Percentiles rank a stretch among this genome's conserved stretches.
These are phyloP conservation scores for Neurospora sp. DNA, from an alignment of 2,329 filamentous ascomycete genomes.

Conservation along the genomic window DNA sequence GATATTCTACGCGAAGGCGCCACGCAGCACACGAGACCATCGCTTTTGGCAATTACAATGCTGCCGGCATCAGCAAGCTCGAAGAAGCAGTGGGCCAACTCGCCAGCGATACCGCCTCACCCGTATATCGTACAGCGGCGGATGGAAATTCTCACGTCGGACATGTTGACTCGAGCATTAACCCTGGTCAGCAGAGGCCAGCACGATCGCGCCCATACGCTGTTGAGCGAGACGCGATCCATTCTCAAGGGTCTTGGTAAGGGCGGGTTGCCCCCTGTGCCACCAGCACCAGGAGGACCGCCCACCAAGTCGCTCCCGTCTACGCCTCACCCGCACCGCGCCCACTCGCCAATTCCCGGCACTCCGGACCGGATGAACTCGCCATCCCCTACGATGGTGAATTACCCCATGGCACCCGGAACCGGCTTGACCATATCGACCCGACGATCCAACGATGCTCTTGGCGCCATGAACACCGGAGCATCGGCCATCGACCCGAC, in stretches of 20 bases:
- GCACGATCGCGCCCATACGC: slow-evolving; percentile 85
- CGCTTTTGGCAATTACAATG: slow-evolving; percentile 91
- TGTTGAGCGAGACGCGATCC: slow-evolving; percentile 84
- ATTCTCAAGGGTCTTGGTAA: slow-evolving; percentile 95
- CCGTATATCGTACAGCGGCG: slow-evolving; percentile 89
- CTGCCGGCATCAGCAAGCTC: slow-evolving; percentile 57
- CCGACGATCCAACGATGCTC: slow-evolving; percentile 44
- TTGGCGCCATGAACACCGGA: slow-evolving; percentile 39
- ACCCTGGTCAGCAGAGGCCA: slow-evolving; percentile 86
- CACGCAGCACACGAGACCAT: slow-evolving; percentile 76
- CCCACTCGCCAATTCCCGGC: slow-evolving; percentile 32
- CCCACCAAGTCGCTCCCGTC: slow-evolving; percentile 33
- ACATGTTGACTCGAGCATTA: slow-evolving; percentile 90
- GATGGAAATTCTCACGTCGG: slow-evolving; percentile 95
- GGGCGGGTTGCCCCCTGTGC: slow-evolving; percentile 83
- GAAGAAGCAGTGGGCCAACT: slow-evolving; percentile 51
- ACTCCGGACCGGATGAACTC: slow-evolving; percentile 47
- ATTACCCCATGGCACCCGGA: slow-evolving; percentile 25
- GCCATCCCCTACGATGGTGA: slow-evolving; percentile 43
- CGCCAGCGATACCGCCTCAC: slow-evolving; percentile 85
- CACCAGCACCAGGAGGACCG: slow-evolving; percentile 40
- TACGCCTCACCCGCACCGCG: slow-evolving; percentile 36
- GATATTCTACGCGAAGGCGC: slow-evolving; percentile 87
- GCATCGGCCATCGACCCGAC: slow-evolving; percentile 67
- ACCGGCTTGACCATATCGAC: slow-evolving; percentile 35